phyloP scores from a whole-genome alignment of 73 alveolate species.

The Paramecium primaurelia region DNA sequence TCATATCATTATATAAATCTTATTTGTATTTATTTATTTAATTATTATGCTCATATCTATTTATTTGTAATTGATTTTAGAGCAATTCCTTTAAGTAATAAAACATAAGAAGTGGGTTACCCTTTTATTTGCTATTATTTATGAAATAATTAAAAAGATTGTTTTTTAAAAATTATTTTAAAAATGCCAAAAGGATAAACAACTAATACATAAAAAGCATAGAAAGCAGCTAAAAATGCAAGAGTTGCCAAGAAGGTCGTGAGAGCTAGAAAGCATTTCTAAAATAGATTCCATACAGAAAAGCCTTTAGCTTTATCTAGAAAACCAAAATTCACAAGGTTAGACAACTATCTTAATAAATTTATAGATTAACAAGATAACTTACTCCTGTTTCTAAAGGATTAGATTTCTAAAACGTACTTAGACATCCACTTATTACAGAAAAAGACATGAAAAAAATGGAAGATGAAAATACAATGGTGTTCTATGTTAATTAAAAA shows the following conservation, averaged over 20 bases:
- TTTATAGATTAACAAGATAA: conserved; percentile 19
- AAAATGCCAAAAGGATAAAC: conserved; percentile 27
- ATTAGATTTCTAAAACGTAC: conserved; percentile 69
- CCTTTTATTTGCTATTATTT: neutral
- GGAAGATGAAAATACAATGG: conserved; percentile 88
- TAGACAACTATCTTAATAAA: neutral
- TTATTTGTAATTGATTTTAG: neutral
- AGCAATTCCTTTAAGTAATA: neutral
- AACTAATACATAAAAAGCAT: conserved; percentile 22
- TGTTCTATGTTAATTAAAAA: conserved; percentile 72
- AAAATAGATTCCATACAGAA: conserved; percentile 46
- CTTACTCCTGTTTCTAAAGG: conserved; percentile 22
- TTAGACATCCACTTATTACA: conserved; percentile 80
- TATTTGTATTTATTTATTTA: neutral
- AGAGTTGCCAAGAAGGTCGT: neutral
- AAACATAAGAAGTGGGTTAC: neutral
- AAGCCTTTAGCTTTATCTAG: conserved; percentile 26
- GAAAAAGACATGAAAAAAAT: conserved; percentile 82
- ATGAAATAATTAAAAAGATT: neutral
- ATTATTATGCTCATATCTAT: neutral
- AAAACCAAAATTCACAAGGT: conserved; percentile 31
- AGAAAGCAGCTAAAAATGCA: conserved; percentile 11
- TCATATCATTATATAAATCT: neutral
- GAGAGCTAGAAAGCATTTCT: conserved; percentile 34
- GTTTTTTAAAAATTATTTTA: conserved; percentile 5